Base-by-base conservation (phyloP, 2,329 filamentous ascomycete genomes). In the Lachnellula suecica region DNA sequence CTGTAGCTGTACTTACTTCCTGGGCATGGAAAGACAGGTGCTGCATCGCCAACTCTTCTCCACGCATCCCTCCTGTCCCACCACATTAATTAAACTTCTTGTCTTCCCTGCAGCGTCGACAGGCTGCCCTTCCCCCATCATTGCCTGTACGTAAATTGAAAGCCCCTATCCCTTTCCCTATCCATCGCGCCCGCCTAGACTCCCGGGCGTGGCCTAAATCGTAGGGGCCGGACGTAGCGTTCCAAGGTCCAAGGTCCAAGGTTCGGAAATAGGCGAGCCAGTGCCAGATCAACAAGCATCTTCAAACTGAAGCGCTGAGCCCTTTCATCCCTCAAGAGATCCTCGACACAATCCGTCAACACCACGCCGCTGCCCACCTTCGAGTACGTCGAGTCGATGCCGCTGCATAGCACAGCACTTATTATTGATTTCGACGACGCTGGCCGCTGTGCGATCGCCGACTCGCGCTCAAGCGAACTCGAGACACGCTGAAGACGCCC, bases 401-500 rank as follows among this genome's bases (percentile, higher is more conserved):
- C 40, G 22, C 24, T 43, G 40, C 40, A 27, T 20, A 24, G 11
- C 1, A 13, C 15, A 43, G 4, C 17, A 27, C 20, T 8, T 8
- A 2, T 22, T 10, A 44, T 41, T 25, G 52, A 27, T 22, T 37
- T 17, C 27, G 4, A 46, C 48, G 42, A 53, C 51, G 51, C 47
- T 42, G 40, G 17, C 13, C 40, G 40, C 17, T 49, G 46, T 41
- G 41, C 51, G 41, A 53, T 37, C 17, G 17, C 27, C 35, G 41
- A 34, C 22, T 20, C 42, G 27, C 23, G 24, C 37, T 19, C 29
- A 37, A 15, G 40, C 11, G n/a, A n/a, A n/a, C n/a, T 51, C 40
- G 52, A 54, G 53, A 23, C 47, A 43, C 47, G 35, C 47, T 44
- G 49, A 56, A 40, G 44, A 34, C 20, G 20, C 42, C 19, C 37